These are phyloP conservation scores for Aureobasidium pullulans DNA, from an alignment of 2,329 filamentous ascomycete species.

Conservation along the genomic window DNA sequence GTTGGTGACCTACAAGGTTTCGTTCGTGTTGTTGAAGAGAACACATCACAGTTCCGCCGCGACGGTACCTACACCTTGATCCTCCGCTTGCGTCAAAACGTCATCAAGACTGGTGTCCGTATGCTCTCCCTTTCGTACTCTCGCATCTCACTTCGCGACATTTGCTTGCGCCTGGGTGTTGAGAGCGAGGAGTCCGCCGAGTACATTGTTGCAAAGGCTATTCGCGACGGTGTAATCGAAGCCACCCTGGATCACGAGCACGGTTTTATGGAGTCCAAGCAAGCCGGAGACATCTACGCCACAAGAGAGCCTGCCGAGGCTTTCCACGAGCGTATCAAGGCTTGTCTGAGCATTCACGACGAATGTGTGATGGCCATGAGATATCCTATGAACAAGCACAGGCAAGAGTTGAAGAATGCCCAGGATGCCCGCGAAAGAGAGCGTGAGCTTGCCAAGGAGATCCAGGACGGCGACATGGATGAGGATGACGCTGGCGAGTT, in stretches of 20 bases:
- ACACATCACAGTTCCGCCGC: conserved; percentile 78
- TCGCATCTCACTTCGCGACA: conserved; percentile 91
- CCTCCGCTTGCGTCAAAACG: conserved; percentile 89
- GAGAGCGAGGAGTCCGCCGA: conserved; percentile 96
- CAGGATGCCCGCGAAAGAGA: conserved; percentile 97
- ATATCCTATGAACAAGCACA: conserved; percentile 98
- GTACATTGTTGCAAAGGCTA: conserved; percentile 98
- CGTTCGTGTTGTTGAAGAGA: conserved; percentile 72
- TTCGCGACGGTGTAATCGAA: conserved; percentile 94
- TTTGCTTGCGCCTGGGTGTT: conserved; percentile 88
- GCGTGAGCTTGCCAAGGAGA: conserved; percentile 96
- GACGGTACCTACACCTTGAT: conserved; percentile 96
- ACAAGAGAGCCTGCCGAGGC: conserved; percentile 93
- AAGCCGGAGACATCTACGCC: conserved; percentile 90
- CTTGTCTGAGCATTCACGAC: conserved; percentile 85
- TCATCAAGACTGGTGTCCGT: conserved; percentile 97
- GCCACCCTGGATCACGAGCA: conserved; percentile 88
- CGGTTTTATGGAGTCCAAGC: conserved; percentile 98
- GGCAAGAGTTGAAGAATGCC: conserved; percentile 92
- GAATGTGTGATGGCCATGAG: conserved; percentile 99
- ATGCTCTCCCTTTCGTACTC: conserved; percentile 99
- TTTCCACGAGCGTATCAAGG: conserved; percentile 93
- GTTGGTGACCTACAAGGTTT: conserved; percentile 96
- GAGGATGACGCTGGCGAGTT: conserved; percentile 88
- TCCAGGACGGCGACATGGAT: conserved; percentile 93